Evolutionary conservation across 768 basidiomycete genomes (phyloP).

Genomic region (Fibroporia radiculosa): DNA sequence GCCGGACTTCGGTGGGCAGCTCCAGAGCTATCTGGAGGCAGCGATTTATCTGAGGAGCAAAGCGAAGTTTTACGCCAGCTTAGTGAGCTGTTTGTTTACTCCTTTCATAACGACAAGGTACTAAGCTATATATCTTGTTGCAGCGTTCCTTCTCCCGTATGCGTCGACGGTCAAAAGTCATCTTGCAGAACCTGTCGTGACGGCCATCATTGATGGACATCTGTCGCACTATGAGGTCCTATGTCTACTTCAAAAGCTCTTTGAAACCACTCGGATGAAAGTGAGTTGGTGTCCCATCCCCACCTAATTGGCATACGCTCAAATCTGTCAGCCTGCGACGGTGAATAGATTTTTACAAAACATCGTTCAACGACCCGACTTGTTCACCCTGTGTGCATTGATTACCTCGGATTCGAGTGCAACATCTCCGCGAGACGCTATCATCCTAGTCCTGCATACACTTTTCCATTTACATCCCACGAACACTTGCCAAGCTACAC

Average conservation of each 20-base stretch:
- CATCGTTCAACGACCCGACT: slow-evolving; percentile 61
- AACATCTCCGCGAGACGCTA: slow-evolving; percentile 31
- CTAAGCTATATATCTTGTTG: too few species aligned
- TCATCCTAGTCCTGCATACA: slow-evolving; percentile 49
- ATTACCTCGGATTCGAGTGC: slow-evolving; percentile 1
- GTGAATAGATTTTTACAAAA: slow-evolving; percentile 73
- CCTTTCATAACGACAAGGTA: too few species aligned
- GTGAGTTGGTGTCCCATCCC: slow-evolving; percentile 30
- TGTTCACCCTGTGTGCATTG: slow-evolving; percentile 38
- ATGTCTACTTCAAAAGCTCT: slow-evolving; percentile 22
- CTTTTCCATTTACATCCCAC: slow-evolving; percentile 72
- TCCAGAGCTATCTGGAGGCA: slow-evolving; percentile 3
- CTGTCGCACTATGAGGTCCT: slow-evolving; percentile 31
- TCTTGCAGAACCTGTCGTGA: slow-evolving; percentile 65
- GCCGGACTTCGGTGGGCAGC: slow-evolving; percentile 15
- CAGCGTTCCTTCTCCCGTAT: too few species aligned
- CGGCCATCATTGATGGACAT: slow-evolving; percentile 53
- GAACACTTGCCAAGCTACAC: slow-evolving; percentile 81
- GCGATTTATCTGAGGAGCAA: background rate
- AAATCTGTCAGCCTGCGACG: slow-evolving; percentile 44
- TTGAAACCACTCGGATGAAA: slow-evolving; percentile 39
- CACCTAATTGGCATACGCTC: background rate
- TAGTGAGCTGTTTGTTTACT: too few species aligned
- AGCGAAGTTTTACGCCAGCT: too few species aligned
- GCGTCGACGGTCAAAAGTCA: slow-evolving; percentile 37